Evolutionary conservation across 306 rosid genomes (phyloP).

Genomic region (Rosa rugosa): DNA sequence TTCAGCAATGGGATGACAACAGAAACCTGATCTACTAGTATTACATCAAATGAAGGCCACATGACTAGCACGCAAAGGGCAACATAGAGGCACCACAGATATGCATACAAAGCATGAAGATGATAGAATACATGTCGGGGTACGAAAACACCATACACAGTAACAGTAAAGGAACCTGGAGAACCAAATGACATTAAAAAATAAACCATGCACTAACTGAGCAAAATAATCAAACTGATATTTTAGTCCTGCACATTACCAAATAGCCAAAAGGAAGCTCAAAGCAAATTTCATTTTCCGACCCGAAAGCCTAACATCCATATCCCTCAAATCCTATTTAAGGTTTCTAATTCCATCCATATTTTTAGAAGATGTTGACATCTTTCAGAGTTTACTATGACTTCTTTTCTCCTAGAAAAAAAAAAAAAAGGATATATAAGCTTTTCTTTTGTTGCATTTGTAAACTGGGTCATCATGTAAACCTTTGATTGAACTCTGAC

Average conservation of each 20-base stretch:
- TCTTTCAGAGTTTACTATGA: too few species aligned
- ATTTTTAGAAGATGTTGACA: too few species aligned
- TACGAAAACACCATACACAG: slow-evolving; percentile 76
- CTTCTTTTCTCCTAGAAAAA: too few species aligned
- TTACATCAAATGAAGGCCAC: slow-evolving; percentile 80
- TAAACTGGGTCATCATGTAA: background rate
- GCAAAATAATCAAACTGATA: background rate
- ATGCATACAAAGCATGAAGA: slow-evolving; percentile 89
- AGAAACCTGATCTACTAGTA: slow-evolving; percentile 87
- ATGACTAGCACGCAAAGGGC: slow-evolving; percentile 75
- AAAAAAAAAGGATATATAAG: too few species aligned
- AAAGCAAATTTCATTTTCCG: background rate
- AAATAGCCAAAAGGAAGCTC: background rate
- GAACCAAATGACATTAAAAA: background rate
- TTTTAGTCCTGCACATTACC: background rate
- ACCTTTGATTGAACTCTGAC: background rate
- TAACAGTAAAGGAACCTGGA: slow-evolving; percentile 75
- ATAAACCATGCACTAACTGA: background rate
- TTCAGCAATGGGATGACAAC: slow-evolving; percentile 76
- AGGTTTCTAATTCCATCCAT: background rate
- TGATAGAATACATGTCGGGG: slow-evolving; percentile 84
- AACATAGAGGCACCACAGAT: slow-evolving; percentile 78
- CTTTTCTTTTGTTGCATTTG: background rate
- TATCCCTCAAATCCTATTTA: background rate
- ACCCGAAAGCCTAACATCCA: background rate